A percentile compares a stretch with the other conserved stretches of the same genome.
These are phyloP conservation scores for Exophiala alcalophila DNA, from an alignment of 2,329 filamentous ascomycete species.

Conservation along the genomic window DNA sequence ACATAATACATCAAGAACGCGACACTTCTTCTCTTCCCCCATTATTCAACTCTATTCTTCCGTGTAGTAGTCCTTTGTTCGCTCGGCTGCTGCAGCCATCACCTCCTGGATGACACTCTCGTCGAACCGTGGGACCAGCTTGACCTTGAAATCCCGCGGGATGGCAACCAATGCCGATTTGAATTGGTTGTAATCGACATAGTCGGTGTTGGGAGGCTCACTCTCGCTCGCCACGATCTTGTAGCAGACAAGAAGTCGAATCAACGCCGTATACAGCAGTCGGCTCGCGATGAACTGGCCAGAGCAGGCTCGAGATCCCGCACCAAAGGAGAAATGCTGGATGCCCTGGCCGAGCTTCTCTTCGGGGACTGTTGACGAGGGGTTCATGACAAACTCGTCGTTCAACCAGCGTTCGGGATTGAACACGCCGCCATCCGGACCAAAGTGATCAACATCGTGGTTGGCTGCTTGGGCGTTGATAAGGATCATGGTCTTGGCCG, in stretches of 20 bases:
- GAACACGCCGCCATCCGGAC: constrained; percentile 53
- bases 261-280: constrained; percentile 54
- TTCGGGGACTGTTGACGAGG: constrained; percentile 36
- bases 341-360: constrained; percentile 50
- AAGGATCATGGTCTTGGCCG: constrained; percentile 70
- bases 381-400: constrained; percentile 33
- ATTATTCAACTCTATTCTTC: constrained; percentile 5
- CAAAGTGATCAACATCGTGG: constrained; percentile 64
- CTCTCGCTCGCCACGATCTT: constrained; percentile 50
- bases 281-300: constrained; percentile 58
- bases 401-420: constrained; percentile 64
- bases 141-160: constrained; percentile 57
- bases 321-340: constrained; percentile 56
- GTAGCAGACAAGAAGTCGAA: constrained; percentile 55
- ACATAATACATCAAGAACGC: no score
- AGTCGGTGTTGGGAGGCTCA: constrained; percentile 59
- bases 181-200: constrained; percentile 61
- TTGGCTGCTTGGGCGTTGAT: constrained; percentile 71
- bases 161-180: constrained; percentile 61
- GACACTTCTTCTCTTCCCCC: neutral
- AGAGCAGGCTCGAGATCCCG: constrained; percentile 57
- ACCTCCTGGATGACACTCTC: constrained; percentile 24
- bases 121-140: constrained; percentile 52
- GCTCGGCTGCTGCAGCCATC: constrained; percentile 19
- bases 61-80: constrained; percentile 25